phyloP scores from a whole-genome alignment of 2,329 filamentous ascomycete genomes.

The Fusarium chuoi region DNA sequence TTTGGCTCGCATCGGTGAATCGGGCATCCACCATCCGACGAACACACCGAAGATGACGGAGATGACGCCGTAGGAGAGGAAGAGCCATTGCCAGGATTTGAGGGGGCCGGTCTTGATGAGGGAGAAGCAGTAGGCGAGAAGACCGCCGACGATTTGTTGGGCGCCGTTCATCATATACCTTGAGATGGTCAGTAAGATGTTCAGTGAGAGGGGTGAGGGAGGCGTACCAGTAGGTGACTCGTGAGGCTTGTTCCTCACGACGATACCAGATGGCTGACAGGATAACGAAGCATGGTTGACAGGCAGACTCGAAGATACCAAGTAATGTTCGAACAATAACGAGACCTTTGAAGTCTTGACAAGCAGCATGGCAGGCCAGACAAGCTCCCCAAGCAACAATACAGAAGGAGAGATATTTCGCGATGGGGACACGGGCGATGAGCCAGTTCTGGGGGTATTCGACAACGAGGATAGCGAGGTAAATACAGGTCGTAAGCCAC shows the following conservation, averaged over 20 bases:
- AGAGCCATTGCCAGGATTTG: conserved; percentile 75
- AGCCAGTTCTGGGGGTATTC: conserved; percentile 76
- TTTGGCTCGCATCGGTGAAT: conserved; percentile 77
- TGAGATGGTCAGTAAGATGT: fast-evolving
- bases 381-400: conserved; percentile 71
- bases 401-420: conserved; percentile 72
- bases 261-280: conserved; percentile 78
- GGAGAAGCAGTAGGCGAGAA: conserved; percentile 73
- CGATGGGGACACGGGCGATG: conserved; percentile 71
- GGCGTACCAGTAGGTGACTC: conserved; percentile 74
- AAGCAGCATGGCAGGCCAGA: conserved; percentile 70
- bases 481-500: conserved; percentile 81
- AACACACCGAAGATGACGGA: conserved; percentile 73
- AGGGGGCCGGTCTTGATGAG: conserved; percentile 64
- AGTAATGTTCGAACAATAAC: conserved; percentile 71
- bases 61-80: conserved; percentile 71
- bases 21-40: conserved; percentile 71
- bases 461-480: conserved; percentile 75
- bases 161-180: conserved; percentile 77
- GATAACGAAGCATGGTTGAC: conserved; percentile 74
- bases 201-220: fast-evolving
- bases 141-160: conserved; percentile 77
- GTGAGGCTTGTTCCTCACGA: conserved; percentile 72
- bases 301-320: conserved; percentile 76
- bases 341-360: conserved; percentile 68